Conservation (phyloP, 192 early-diverging fungal genomes). For the Backusella luteola region DNA sequence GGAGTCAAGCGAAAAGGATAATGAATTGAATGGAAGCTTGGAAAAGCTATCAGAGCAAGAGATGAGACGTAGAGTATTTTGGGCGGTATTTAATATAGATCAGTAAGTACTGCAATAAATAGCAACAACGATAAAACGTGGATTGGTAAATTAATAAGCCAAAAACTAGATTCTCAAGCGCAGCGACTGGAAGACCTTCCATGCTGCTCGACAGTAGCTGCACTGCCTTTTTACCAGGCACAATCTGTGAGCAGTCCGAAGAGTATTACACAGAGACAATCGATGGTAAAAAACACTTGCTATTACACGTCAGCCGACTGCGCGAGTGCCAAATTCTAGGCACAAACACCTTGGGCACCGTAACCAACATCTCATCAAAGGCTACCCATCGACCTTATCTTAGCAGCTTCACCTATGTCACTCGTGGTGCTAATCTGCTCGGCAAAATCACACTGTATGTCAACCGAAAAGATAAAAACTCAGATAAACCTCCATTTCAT, state of each 20-base stretch:
- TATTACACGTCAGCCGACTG: background rate
- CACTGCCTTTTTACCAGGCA: slow-evolving; percentile 46
- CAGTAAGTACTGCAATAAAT: slow-evolving; percentile 26
- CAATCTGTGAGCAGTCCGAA: background rate
- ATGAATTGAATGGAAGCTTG: slow-evolving; percentile 10
- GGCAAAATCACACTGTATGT: slow-evolving; percentile 44
- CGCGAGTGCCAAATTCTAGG: background rate
- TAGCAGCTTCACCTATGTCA: slow-evolving; percentile 45
- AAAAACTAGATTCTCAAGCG: slow-evolving; percentile 33
- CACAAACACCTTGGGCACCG: background rate
- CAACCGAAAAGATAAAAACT: slow-evolving; percentile 40
- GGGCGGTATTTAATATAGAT: slow-evolving; percentile 51
- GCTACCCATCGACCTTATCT: slow-evolving; percentile 75
- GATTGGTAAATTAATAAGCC: background rate
- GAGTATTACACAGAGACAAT: slow-evolving; percentile 9
- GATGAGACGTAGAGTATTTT: slow-evolving; percentile 49
- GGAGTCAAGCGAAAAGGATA: slow-evolving; percentile 21
- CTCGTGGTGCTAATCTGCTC: slow-evolving; percentile 41
- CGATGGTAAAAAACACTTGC: background rate
- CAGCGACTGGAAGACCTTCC: slow-evolving; percentile 46
- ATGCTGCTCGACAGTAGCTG: slow-evolving; percentile 48
- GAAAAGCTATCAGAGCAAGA: slow-evolving; percentile 47
- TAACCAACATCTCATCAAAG: background rate
- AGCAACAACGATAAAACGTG: background rate
- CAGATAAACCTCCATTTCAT: slow-evolving; percentile 34